Evolutionary conservation across 140 eudicot species (phyloP), one percentile per base, ranked within the genome.

Genomic region (Erigeron philadelphicus): DNA sequence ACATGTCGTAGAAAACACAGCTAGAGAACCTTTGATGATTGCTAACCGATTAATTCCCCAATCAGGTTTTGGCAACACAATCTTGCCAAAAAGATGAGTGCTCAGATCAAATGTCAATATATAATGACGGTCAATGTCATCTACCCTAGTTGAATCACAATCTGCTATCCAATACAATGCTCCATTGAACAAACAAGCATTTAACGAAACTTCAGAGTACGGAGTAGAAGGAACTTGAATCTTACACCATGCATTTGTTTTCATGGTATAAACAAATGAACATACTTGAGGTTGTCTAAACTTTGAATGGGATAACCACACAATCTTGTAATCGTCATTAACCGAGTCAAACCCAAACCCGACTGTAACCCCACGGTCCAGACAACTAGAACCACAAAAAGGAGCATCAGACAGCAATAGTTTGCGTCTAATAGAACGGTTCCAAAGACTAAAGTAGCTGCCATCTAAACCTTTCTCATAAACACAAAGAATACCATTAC

Each of bases 51-150:
- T 44, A 3, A 61, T 41, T 5, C 0, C 50, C 49, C 18, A 11
- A 25, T 12, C 9, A 6, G 11, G 38, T 9, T 73, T 66, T 0
- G 83, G 85, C 8, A 80, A 43, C 67, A 17, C 9, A 70, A 84
- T 31, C 66, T 52, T 56, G 8, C 70, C 59, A 70, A 78, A 78
- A 38, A 64, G 76, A 68, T 78, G 80, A 7, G 47, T 57, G 9
- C 74, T 55, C 65, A 81, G 8, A 76, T 76, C 73, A 18, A 84
- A 81, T 61, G 68, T 38, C 79, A 74, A 19, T 38, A 80, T 61
- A 61, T 5, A 12, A 40, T 2, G 44, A 25, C 25, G 64, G 40
- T 11, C 12, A 6, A 56, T 4, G 38, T 31, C 38, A 31, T 31
- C 38, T 56, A 0, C 41, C 6, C 0, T 35, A 7, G 35, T 6